Evolutionary conservation across 108 stramenopile genomes (phyloP), one percentile per base, ranked within the genome.

Genomic region (Cyclotella choctawhatcheeana): DNA sequence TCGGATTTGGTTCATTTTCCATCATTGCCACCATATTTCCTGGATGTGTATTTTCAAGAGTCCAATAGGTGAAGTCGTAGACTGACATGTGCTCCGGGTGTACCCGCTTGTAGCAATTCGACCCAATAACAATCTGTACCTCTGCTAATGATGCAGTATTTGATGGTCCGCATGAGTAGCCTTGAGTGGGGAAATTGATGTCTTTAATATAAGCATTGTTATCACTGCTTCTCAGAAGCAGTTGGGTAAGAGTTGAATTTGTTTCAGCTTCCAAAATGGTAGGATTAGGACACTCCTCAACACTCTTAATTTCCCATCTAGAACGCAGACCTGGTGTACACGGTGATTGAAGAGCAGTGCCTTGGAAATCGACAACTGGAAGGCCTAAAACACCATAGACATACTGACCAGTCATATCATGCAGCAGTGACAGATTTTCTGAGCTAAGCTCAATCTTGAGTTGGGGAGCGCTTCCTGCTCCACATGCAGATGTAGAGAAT

Each of bases 51-150:
- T 68, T 31, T 10, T 44, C 54, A 14, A 61, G 31, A 29, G 69
- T 62, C 78, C 78, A 79, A 40, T 79, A 79, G 27, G 78, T 68
- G 29, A 79, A 68, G 51, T 79, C 78, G 30, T 53, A 79, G 18
- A 79, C 78, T 24, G 69, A 71, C 58, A 79, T 51, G 72, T 79
- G 78, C 1, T 79, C 78, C 21, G 72, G 69, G 51, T 79, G 78
- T 13, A 79, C 78, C 14, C 69, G 66, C 29, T 50, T 73, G 58
- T 31, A 79, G 37, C 78, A 79, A 32, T 29, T 45, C 22, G 30
- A 35, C 3, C 67, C 66, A 20, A 79, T 60, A 20, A 68, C 50
- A 27, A 79, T 61, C 5, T 68, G 34, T n/a, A 58, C 73, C 18
- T 65, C 43, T 27, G 51, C 78, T 33, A 74, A 70, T 25, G 47